These are phyloP conservation scores for Pichia cabralensis DNA, from an alignment of 805 yeast genomes.

Conservation along the genomic window DNA sequence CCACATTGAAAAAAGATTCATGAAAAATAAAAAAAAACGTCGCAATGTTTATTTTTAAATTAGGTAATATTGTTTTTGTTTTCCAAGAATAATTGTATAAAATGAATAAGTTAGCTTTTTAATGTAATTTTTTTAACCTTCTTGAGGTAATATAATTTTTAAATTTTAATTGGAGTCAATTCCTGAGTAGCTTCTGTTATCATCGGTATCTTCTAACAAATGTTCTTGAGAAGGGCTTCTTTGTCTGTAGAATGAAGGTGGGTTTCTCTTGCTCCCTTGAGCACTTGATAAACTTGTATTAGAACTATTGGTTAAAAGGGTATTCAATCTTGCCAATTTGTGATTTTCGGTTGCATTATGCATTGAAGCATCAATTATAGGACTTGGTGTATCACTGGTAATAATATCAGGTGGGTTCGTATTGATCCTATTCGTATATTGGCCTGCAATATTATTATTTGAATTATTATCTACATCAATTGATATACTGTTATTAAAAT, in stretches of 20 bases:
- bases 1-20: too few relatives aligned
- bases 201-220: constrained; percentile 4
- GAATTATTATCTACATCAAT: neutral
- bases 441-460: neutral
- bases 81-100: too few relatives aligned
- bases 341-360: constrained; percentile 6
- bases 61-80: too few relatives aligned
- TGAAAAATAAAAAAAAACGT: too few relatives aligned
- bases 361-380: constrained; percentile 1
- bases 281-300: constrained; percentile 1
- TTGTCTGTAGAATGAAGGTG: neutral
- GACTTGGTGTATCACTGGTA: constrained; percentile 6
- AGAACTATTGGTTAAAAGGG: neutral
- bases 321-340: neutral
- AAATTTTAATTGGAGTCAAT: too few relatives aligned
- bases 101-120: too few relatives aligned
- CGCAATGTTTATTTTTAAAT: too few relatives aligned
- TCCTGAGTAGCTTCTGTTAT: too few relatives aligned
- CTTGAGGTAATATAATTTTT: too few relatives aligned
- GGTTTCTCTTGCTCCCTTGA: too few relatives aligned
- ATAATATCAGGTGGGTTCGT: constrained; percentile 1
- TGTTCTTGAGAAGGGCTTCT: constrained; percentile 5
- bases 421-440: neutral
- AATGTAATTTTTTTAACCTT: too few relatives aligned
- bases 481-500: too few relatives aligned